These are phyloP conservation scores for Nicotiana sylvestris DNA, from an alignment of 257 asterid species.

Conservation along the genomic window DNA sequence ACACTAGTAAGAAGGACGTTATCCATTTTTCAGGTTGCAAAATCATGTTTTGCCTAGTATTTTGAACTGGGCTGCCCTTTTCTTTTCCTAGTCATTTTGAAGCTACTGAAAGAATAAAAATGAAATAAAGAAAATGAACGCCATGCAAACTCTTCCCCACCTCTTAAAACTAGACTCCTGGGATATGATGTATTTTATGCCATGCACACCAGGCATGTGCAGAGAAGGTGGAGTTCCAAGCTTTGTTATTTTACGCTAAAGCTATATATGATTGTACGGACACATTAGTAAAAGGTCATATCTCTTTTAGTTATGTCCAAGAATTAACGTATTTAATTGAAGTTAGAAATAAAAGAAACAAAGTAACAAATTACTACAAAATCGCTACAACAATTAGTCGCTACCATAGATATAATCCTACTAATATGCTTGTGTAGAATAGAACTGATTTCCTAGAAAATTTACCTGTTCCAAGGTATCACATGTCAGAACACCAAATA, in stretches of 20 bases:
- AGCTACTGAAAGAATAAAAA: no score
- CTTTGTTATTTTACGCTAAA: background rate
- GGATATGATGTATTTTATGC: no score
- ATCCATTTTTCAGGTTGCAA: no score
- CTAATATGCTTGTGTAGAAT: background rate
- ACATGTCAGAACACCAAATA: constrained; percentile 86
- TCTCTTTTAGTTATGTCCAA: background rate
- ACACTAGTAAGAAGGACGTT: no score
- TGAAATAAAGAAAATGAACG: no score
- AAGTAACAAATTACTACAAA: background rate
- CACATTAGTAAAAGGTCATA: background rate
- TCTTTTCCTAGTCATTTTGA: no score
- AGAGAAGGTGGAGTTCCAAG: background rate
- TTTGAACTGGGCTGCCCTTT: no score
- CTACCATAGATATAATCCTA: background rate
- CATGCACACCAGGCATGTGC: no score
- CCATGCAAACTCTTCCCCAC: no score
- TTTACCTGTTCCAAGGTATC: constrained; percentile 90
- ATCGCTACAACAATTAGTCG: background rate
- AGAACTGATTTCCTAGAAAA: background rate
- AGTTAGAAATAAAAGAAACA: background rate
- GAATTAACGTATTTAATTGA: background rate
- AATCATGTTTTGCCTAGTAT: no score
- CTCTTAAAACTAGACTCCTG: no score
- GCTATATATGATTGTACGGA: background rate